Evolutionary conservation across 2,329 filamentous ascomycete genomes (phyloP).

Genomic region (Nemania sp.): DNA sequence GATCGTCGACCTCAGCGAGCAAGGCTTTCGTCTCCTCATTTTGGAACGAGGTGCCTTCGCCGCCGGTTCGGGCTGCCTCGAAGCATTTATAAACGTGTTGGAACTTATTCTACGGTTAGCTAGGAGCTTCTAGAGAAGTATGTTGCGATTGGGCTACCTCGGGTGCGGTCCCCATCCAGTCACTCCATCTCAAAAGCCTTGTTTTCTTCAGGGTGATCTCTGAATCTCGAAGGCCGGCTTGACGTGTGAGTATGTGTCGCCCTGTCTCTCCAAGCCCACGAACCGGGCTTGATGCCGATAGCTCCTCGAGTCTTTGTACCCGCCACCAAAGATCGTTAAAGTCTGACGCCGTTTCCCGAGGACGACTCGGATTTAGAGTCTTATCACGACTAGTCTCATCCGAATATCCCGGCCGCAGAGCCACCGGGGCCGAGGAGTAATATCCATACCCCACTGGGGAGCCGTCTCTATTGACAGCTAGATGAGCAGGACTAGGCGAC

Average conservation of each 20-base stretch:
- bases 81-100: slow-evolving; percentile 49
- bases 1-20: slow-evolving; percentile 45
- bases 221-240: slow-evolving; percentile 42
- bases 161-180: slow-evolving; percentile 49
- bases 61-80: slow-evolving; percentile 40
- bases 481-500: slow-evolving; percentile 7
- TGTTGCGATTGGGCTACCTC: slow-evolving; percentile 45
- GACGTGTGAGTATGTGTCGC: slow-evolving; percentile 44
- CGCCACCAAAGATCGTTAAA: slow-evolving; percentile 40
- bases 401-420: neutral
- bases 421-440: neutral
- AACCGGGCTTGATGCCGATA: slow-evolving; percentile 35
- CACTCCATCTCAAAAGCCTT: slow-evolving; percentile 51
- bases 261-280: slow-evolving; percentile 40
- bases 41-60: slow-evolving; percentile 37
- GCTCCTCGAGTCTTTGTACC: slow-evolving; percentile 41
- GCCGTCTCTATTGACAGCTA: neutral
- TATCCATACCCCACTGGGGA: neutral
- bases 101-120: slow-evolving; percentile 45
- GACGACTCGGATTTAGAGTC: slow-evolving; percentile 8
- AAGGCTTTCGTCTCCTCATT: slow-evolving; percentile 44
- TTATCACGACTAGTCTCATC: neutral
- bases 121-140: neutral
- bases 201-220: slow-evolving; percentile 53
- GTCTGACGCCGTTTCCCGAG: slow-evolving; percentile 33